Percentiles rank a stretch among this genome's conserved stretches.
Conservation (phyloP, 352 stramenopile species). For the Bremia lactucae region DNA sequence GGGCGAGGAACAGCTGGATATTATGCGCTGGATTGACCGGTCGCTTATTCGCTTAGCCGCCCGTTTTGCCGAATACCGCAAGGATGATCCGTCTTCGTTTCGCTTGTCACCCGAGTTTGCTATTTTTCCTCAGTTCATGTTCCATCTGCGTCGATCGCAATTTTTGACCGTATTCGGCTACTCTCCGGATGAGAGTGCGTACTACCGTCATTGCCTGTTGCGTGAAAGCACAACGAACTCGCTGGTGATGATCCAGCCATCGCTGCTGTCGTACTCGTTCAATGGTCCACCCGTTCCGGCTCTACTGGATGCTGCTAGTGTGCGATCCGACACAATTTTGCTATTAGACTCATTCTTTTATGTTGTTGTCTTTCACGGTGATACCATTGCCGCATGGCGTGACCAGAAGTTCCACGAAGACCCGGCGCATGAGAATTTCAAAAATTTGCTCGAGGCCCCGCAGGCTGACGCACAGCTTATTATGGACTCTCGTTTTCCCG, state of each 20-base stretch:
- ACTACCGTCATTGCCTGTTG: slow-evolving; percentile 92
- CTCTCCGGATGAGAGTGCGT: slow-evolving; percentile 96
- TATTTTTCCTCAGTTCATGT: slow-evolving; percentile 99
- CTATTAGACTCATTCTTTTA: slow-evolving; percentile 99
- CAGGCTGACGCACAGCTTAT: slow-evolving; percentile 97
- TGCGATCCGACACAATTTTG: slow-evolving; percentile 97
- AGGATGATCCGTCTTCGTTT: slow-evolving; percentile 96
- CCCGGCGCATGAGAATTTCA: slow-evolving; percentile 96
- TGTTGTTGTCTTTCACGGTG: slow-evolving; percentile 99
- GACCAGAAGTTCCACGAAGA: slow-evolving; percentile 93
- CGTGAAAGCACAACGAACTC: slow-evolving; percentile 97
- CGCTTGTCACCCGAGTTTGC: slow-evolving; percentile 94
- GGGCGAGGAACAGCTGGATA: slow-evolving; percentile 80
- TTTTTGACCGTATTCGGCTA: slow-evolving; percentile 99
- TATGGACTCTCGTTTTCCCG: slow-evolving; percentile 98
- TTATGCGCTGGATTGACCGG: slow-evolving; percentile 90
- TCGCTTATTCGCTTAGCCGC: slow-evolving; percentile 96
- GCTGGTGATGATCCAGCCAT: slow-evolving; percentile 99
- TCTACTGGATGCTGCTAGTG: slow-evolving; percentile 84
- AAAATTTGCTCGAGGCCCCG: slow-evolving; percentile 94
- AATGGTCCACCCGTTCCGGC: slow-evolving; percentile 85
- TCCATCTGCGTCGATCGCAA: slow-evolving; percentile 97
- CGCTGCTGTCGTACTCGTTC: slow-evolving; percentile 97
- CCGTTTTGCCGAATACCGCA: slow-evolving; percentile 98
- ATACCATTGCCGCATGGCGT: slow-evolving; percentile 98